Percentiles rank a stretch among this genome's conserved stretches.
Conservation (phyloP, 495 filamentous ascomycete genomes). For the Podospora appendiculata region DNA sequence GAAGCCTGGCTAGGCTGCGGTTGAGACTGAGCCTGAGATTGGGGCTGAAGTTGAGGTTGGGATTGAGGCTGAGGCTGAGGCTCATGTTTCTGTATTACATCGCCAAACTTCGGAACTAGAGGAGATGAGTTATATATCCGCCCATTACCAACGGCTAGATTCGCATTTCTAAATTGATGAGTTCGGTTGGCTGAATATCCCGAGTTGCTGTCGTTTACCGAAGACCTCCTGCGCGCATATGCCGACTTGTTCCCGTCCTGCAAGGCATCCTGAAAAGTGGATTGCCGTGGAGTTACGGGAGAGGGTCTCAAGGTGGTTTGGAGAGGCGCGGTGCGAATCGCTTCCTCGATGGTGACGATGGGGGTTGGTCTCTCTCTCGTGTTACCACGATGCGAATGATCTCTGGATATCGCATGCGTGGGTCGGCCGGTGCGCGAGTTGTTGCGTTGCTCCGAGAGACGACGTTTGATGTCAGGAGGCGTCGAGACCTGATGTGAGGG, state of each 20-base stretch:
- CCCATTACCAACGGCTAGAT: slow-evolving; percentile 46
- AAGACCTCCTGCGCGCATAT: slow-evolving; percentile 28
- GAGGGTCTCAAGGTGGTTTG: slow-evolving; percentile 24
- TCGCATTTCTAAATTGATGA: slow-evolving; percentile 44
- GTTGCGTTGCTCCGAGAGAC: slow-evolving; percentile 41
- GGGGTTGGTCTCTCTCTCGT: slow-evolving; percentile 15
- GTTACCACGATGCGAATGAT: slow-evolving; percentile 13
- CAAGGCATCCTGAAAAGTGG: slow-evolving; percentile 31
- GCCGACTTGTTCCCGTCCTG: slow-evolving; percentile 35
- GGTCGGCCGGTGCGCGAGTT: slow-evolving; percentile 23
- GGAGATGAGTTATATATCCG: slow-evolving; percentile 49
- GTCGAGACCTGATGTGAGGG: slow-evolving; percentile 30
- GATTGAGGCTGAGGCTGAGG: slow-evolving; percentile 7
- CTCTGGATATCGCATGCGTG: slow-evolving; percentile 22
- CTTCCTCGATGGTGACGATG: slow-evolving; percentile 16
- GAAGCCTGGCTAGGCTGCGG: background rate
- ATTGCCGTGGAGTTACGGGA: slow-evolving; percentile 34
- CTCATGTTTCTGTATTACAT: slow-evolving; percentile 27
- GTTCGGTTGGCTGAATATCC: slow-evolving; percentile 21
- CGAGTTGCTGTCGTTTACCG: slow-evolving; percentile 29
- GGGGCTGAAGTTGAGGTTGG: no score
- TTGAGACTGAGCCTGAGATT: no score
- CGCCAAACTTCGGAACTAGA: slow-evolving; percentile 38
- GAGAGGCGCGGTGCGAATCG: slow-evolving; percentile 10
- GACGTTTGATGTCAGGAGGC: slow-evolving; percentile 27